These are phyloP conservation scores for Kodamaea fukazawae DNA, from an alignment of 805 yeast genomes.

Conservation along the genomic window DNA sequence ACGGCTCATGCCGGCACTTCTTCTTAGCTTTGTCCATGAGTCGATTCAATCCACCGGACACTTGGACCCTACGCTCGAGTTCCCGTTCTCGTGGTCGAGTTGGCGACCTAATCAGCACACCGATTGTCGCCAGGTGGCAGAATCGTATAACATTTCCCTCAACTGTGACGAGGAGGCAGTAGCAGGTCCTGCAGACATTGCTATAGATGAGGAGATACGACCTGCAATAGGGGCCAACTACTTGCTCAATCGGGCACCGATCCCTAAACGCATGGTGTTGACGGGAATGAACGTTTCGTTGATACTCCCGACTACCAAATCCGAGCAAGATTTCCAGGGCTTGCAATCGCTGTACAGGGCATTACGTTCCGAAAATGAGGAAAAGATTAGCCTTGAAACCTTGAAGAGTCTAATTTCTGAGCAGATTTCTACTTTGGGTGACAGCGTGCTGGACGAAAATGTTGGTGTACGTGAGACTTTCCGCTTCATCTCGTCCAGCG, in stretches of 20 bases:
- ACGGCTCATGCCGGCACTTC: conserved; percentile 28
- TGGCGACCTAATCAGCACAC: conserved; percentile 14
- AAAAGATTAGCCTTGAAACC: too few species aligned
- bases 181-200: too few species aligned
- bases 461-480: too few species aligned
- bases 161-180: conserved; percentile 9
- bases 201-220: conserved; percentile 28
- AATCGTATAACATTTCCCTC: conserved; percentile 11
- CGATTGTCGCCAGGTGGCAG: not conserved
- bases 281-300: conserved; percentile 18
- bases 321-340: too few species aligned
- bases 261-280: conserved; percentile 28
- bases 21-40: conserved; percentile 13
- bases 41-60: conserved; percentile 11
- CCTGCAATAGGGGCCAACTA: conserved; percentile 32
- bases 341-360: conserved; percentile 1
- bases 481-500: too few species aligned
- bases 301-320: too few species aligned
- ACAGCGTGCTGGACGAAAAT: too few species aligned
- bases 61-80: conserved; percentile 18
- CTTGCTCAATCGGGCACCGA: conserved; percentile 26
- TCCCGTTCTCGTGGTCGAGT: conserved; percentile 33
- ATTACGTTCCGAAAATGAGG: too few species aligned
- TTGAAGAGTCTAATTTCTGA: too few species aligned
- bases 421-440: too few species aligned